Conservation (phyloP, 176 grass and related monocot species). For the Stipa capillata region DNA sequence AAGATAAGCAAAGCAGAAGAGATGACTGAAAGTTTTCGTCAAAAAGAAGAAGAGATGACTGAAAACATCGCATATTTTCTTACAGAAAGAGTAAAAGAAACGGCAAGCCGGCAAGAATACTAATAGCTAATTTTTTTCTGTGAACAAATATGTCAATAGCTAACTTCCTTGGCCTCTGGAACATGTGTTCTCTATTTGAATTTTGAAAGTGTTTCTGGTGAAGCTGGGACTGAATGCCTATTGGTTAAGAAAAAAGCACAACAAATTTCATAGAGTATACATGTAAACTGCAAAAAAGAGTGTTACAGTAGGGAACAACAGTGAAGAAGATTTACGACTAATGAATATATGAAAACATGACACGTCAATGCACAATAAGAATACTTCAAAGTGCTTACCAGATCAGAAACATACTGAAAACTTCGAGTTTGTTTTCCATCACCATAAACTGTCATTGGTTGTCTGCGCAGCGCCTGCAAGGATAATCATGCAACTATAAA, state of each 20-base stretch:
- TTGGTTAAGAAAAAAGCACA: neutral
- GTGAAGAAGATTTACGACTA: neutral
- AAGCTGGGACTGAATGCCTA: neutral
- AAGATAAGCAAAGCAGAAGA: neutral
- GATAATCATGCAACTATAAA: neutral
- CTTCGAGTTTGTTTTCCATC: conserved; percentile 92
- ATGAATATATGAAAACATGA: neutral
- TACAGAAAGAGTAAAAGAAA: neutral
- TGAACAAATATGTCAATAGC: neutral
- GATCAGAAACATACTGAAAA: conserved; percentile 94
- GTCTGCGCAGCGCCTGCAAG: conserved; percentile 50
- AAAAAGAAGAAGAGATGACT: too few relatives aligned
- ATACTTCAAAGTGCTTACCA: conserved; percentile 39
- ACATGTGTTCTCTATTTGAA: neutral
- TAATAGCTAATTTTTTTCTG: neutral
- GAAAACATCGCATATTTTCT: neutral
- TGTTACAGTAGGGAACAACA: neutral
- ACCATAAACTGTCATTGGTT: conserved; percentile 83
- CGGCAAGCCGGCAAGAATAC: neutral
- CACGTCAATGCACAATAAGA: neutral
- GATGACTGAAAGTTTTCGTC: too few relatives aligned
- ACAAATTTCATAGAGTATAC: neutral
- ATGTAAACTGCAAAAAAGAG: neutral
- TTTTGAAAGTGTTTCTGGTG: neutral
- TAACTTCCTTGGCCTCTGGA: neutral